Base-by-base conservation (phyloP, 257 asterid species). In the Anisodus acutangulus region DNA sequence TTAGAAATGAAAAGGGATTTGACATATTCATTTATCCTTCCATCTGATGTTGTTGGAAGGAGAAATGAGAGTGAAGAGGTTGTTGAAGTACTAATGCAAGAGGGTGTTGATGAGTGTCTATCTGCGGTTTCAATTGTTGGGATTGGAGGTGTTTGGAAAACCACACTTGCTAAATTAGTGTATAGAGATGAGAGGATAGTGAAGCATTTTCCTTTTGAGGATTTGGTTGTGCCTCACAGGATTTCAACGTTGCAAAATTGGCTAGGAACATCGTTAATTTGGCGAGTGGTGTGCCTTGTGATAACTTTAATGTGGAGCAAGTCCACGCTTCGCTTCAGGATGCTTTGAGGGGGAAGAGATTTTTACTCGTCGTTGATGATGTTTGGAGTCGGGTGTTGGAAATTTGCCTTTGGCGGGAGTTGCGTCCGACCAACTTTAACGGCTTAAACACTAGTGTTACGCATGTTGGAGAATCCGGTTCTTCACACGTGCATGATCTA, bases 361-460 rank as follows among this genome's bases (percentile, higher is more conserved):
- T 85, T 60, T 70, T 85, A 15, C 47, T 85, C 15, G 80, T 80
- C 55, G 5, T 85, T 6, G 87, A 85, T 85, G 85, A 80, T 69
- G 81, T 85, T 68, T 85, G 87, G 87, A 4, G 78, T 22, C 26
- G 0, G 26, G 26, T 22, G 26, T 22, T 22, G 26, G 26, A 22
- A 22, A 22, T 22, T 22, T 22, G 26, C 26, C 26, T 22, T 22
- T 22, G 26, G 26, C 26, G 26, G 26, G 26, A 22, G 26, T 0
- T 22, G 26, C 26, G 26, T 22, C 26, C 26, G 26, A 22, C 26
- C 26, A 22, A 22, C 26, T 22, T 22, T 22, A 22, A 22, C 26
- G 26, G 26, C 26, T 22, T 22, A 22, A 22, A 22, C 26, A 22
- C 26, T 22, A 22, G 26, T 22, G 26, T 22, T 22, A 22, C 26